Evolutionary conservation across 148 eudicot genomes (phyloP), one percentile per base, ranked within the genome.

Genomic region (Heliamphora exappendiculata): DNA sequence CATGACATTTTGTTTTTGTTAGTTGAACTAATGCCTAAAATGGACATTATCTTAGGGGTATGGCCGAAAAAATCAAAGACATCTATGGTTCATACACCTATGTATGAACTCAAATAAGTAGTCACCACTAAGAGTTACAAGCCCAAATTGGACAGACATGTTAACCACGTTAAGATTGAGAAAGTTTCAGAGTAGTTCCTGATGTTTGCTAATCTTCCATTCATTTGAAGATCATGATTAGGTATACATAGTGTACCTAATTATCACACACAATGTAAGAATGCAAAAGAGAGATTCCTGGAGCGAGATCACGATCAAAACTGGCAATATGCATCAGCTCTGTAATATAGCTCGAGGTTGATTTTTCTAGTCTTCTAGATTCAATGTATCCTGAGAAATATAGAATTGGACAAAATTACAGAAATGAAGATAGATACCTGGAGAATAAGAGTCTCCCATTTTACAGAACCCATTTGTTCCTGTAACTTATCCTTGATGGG

Each of bases 391-490:
- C 26, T n/a, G 24, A 29, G 37, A 22, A 17, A 70, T 49, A 4
- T n/a, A n/a, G n/a, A n/a, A n/a, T n/a, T n/a, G n/a, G n/a, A n/a
- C n/a, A n/a, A n/a, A n/a, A n/a, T n/a, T n/a, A n/a, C n/a, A n/a
- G n/a, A n/a, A n/a, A n/a, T n/a, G n/a, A n/a, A n/a, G n/a, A n/a
- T n/a, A 45, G 10, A 55, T 72, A 91, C 98, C 93, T 87, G 88
- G 68, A 36, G 42, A 80, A 93, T 87, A 50, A 93, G 76, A 11
- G 77, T 70, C 28, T 85, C 84, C 98, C 98, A 94, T 64, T 74
- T 81, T 74, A 89, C 80, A 45, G 88, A 79, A 51, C 81, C 90
- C 78, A 24, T 81, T 53, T 87, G 79, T 75, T 81, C 84, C 75
- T 78, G 83, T 78, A 94, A 77, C 37, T 76, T 87, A 34, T 89